phyloP scores from a whole-genome alignment of 345 rosid genomes.

The Arabidopsis arenosa region DNA sequence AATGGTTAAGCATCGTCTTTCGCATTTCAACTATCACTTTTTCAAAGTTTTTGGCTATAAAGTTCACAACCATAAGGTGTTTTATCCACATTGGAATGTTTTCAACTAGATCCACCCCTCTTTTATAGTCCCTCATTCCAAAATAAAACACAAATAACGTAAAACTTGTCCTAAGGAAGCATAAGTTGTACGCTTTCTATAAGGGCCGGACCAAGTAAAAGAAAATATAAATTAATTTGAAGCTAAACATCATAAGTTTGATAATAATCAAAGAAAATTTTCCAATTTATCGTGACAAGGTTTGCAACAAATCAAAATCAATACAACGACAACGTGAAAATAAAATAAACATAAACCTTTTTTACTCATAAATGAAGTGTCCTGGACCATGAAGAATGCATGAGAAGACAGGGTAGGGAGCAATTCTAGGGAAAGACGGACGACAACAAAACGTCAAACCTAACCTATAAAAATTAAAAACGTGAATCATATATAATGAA shows the following conservation, averaged over 20 bases:
- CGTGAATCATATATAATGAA: not conserved
- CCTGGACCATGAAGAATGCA: constrained; percentile 12
- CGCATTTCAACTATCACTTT: not conserved
- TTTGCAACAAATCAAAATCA: no score
- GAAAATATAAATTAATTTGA: no score
- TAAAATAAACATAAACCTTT: no score
- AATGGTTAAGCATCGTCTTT: not conserved
- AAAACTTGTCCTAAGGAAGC: not conserved
- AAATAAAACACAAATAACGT: not conserved
- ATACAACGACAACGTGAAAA: no score
- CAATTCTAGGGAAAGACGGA: not conserved
- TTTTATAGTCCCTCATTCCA: not conserved
- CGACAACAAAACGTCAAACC: not conserved
- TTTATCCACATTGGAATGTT: not conserved
- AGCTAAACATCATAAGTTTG: no score
- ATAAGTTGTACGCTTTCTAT: not conserved
- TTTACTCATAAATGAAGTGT: not conserved
- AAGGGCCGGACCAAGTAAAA: no score
- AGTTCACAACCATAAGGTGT: not conserved
- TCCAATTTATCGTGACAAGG: no score
- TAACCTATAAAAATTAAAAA: not conserved
- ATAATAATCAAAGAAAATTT: no score
- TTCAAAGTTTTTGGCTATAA: not conserved
- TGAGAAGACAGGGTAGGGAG: not conserved
- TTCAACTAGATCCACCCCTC: not conserved